Percentiles rank a stretch among this genome's conserved stretches.
phyloP scores from a whole-genome alignment of 257 asterid genomes.

The Primulina huaijiensis region DNA sequence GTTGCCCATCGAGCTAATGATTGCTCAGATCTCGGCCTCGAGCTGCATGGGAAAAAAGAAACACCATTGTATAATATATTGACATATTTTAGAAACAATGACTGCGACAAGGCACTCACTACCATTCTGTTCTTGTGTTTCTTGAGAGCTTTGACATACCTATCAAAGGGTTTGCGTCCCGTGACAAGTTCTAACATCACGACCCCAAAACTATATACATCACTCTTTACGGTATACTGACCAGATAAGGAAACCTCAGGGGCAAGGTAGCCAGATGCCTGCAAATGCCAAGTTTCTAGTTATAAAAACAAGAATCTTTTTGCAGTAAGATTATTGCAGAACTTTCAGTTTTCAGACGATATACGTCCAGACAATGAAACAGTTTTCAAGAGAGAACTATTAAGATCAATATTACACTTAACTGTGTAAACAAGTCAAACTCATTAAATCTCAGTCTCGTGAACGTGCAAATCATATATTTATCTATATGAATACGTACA shows the following conservation, averaged over 20 bases:
- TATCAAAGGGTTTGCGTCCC: constrained; percentile 53
- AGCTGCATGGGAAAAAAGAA: constrained; percentile 24
- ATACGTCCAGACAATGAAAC: no score
- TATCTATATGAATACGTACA: no score
- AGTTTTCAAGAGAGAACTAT: no score
- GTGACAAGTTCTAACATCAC: constrained; percentile 61
- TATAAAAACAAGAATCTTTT: not conserved
- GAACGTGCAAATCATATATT: no score
- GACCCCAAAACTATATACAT: constrained; percentile 59
- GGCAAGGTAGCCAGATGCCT: constrained; percentile 42
- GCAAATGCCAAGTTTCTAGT: constrained; percentile 25
- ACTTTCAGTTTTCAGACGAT: no score
- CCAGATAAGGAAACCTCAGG: constrained; percentile 52
- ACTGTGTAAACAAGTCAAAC: no score
- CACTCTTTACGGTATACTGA: constrained; percentile 44
- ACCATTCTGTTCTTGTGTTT: no score
- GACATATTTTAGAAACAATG: not conserved
- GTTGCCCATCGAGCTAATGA: constrained; percentile 54
- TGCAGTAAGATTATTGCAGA: no score
- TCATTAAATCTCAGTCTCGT: no score
- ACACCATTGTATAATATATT: not conserved
- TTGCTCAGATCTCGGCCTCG: constrained; percentile 50
- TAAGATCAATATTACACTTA: no score
- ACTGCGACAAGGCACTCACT: not conserved
- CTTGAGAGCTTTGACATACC: constrained; percentile 29